phyloP scores from a whole-genome alignment of 169 alveolate species.

The Plasmodium reichenowi region DNA sequence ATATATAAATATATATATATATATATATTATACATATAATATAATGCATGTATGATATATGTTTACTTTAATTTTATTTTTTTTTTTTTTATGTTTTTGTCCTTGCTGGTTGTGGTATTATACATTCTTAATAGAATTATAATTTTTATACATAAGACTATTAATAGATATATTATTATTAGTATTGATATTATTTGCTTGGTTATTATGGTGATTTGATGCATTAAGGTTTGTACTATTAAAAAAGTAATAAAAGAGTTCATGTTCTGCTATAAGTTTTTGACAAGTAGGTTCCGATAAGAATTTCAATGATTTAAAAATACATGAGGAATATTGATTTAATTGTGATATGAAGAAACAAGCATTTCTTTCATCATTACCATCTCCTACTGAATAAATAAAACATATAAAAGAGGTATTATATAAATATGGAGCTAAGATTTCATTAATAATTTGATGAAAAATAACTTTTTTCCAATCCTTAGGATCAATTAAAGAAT shows the following conservation, averaged over 20 bases:
- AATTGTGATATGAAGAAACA: slow-evolving; percentile 86
- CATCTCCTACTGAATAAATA: slow-evolving; percentile 91
- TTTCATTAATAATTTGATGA: slow-evolving; percentile 85
- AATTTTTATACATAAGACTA: not conserved
- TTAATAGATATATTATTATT: not conserved
- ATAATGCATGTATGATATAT: no score
- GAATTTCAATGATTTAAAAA: slow-evolving; percentile 87
- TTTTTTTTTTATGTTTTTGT: not conserved
- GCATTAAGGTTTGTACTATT: slow-evolving; percentile 33
- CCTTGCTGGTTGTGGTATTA: not conserved
- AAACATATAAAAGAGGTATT: slow-evolving; percentile 82
- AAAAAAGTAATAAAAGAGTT: slow-evolving; percentile 81
- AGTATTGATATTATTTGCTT: not conserved
- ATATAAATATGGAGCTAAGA: slow-evolving; percentile 81
- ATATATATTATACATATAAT: no score
- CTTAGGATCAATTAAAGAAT: slow-evolving; percentile 86
- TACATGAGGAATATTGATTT: slow-evolving; percentile 83
- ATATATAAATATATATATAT: no score
- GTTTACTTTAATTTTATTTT: not conserved
- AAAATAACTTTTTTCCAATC: slow-evolving; percentile 89
- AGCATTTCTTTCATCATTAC: slow-evolving; percentile 91
- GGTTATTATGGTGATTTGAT: not conserved
- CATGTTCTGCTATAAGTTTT: slow-evolving; percentile 87
- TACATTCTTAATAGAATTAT: slow-evolving; percentile 1
- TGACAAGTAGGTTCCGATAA: slow-evolving; percentile 88